A percentile compares a stretch with the other conserved stretches of the same genome.
phyloP scores from a whole-genome alignment of 2,329 filamentous ascomycete species.

The Endoconidiophora polonica region DNA sequence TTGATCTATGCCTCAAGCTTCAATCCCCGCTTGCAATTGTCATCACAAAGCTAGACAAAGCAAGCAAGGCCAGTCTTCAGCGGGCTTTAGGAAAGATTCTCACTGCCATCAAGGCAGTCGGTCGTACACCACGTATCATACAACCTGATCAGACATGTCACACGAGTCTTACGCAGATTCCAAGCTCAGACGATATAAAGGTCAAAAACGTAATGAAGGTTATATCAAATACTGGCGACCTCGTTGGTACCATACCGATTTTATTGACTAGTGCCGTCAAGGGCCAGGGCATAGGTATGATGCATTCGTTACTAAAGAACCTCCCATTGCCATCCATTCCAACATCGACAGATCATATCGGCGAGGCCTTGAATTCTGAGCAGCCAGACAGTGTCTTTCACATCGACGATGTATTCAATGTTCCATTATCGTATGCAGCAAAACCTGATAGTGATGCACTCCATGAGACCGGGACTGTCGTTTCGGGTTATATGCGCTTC shows the following conservation, averaged over 20 bases:
- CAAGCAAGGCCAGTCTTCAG: conserved; percentile 54
- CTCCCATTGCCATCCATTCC: conserved; percentile 51
- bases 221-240: conserved; percentile 28
- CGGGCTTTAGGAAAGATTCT: conserved; percentile 57
- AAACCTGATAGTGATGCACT: conserved; percentile 17
- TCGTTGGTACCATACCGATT: conserved; percentile 50
- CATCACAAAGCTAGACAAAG: conserved; percentile 82
- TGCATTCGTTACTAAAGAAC: conserved; percentile 65
- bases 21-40: conserved; percentile 62
- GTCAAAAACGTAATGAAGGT: conserved; percentile 37
- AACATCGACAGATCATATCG: conserved; percentile 37
- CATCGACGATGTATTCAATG: conserved; percentile 75
- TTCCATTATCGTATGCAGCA: conserved; percentile 41
- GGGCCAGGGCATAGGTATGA: conserved; percentile 61
- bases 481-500: conserved; percentile 71
- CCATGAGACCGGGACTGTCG: conserved; percentile 46
- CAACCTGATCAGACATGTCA: conserved; percentile 32
- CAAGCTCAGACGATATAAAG: conserved; percentile 37
- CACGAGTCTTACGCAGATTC: conserved; percentile 39
- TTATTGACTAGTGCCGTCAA: conserved; percentile 75
- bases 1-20: conserved; percentile 71
- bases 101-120: conserved; percentile 58
- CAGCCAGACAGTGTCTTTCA: conserved; percentile 59
- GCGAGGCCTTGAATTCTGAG: conserved; percentile 38
- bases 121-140: conserved; percentile 61